Evolutionary conservation across 169 alveolate genomes (phyloP), one percentile per base, ranked within the genome.

Genomic region (Cyclospora cayetanensis): DNA sequence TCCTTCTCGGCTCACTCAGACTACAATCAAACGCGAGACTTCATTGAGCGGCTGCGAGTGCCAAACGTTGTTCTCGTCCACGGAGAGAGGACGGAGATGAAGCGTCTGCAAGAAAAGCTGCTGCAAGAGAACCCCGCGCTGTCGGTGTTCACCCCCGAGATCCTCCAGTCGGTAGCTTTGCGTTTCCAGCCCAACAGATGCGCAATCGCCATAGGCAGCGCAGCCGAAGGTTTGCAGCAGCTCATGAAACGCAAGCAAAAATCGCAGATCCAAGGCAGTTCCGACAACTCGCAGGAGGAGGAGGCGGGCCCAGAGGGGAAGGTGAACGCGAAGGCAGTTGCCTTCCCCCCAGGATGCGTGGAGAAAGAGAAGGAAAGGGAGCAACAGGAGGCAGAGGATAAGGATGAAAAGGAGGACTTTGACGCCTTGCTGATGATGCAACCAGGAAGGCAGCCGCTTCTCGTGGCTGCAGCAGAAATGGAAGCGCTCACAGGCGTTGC

Each of bases 1-100:
- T 96, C 98, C 34, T 98, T 98, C 94, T 96, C 98, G 9, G 99
- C 99, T 1, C 99, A 98, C 96, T 94, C 98, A 25, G 99, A 96
- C 95, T 97, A 94, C 96, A 97, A 90, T 29, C 98, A 96, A 94
- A 88, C 93, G 39, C 22, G 37, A 4, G 92, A 27, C n/a, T 88
- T 93, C 60, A 77, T 93, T 20, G 50, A 27, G 29, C 31, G 39
- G 18, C 63, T 85, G 41, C 41, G 37, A 31, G 90, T 70, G 18
- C 93, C 91, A 5, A 66, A 77, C 27, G 93, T 92, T 52, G 90
- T 92, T 5, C 85, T 92, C 1, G 94, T 92, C 18, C 94, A 92
- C 65, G 94, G 94, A 4, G 93, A 92, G 22, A 70, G 25, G 25
- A 52, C 34, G 9, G 94, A 91, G 34, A 74, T 74, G 91, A 79